Base-by-base conservation (phyloP, 495 filamentous ascomycete species). In the Daldinia caldariorum region DNA sequence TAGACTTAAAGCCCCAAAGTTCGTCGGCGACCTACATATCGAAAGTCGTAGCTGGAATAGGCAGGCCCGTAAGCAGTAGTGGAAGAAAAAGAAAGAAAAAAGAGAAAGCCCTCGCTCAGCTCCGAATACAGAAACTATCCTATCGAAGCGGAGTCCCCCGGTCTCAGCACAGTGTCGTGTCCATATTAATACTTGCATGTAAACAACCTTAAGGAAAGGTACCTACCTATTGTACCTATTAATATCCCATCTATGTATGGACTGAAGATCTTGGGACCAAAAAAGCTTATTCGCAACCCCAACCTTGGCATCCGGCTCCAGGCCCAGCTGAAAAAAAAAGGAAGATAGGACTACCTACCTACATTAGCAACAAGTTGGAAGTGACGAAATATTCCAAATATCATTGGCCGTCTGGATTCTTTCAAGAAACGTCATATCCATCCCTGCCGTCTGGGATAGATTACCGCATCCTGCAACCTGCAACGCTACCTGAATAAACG, bases 381-480 rank as follows among this genome's bases (percentile, higher is more conserved):
- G 26, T 26, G 26, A 26, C 26, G 26, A 26, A 3, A 26, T 26
- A 26, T 26, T 1, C 26, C 26, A 26, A 3, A 26, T 45, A 43
- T 16, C 6, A 45, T 45, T 45, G 16, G 41, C 8, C n/a, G n/a
- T 31, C 18, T 7, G 13, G 43, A 58, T 5, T 9, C 20, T 9
- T 29, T 37, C 26, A 60, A 43, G 32, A 32, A 26, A 56, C 67
- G 47, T 50, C 38, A 60, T 18, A 47, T 49, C 9, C 34, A 55
- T 54, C 45, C 62, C 53, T 41, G 43, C n/a, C 45, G 62, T 66
- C 56, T 63, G 58, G 37, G n/a, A 57, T 71, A 63, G 18, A 71
- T 71, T 63, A 43, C 50, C 32, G 39, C 13, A 43, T 59, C 50
- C 58, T 63, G 49, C 63, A 12, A 12, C 50, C 58, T 63, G 49